phyloP scores from a whole-genome alignment of 2,329 filamentous ascomycete genomes.

The Trichophyton mentagrophytes region DNA sequence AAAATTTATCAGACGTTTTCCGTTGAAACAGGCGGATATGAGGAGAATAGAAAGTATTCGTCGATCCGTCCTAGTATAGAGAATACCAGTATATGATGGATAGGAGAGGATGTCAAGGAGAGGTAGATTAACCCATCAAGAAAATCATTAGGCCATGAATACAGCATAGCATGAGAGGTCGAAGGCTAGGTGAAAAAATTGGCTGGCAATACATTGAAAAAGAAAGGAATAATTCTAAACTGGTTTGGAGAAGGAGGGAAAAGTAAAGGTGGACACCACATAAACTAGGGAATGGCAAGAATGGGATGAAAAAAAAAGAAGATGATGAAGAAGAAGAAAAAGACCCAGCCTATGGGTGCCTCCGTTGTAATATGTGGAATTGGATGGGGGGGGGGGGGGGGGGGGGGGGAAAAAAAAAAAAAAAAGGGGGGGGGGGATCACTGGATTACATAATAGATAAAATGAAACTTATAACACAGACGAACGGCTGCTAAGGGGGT shows the following conservation, averaged over 20 bases:
- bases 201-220: conserved; percentile 14
- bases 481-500: no score
- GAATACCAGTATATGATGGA: not conserved
- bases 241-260: conserved; percentile 12
- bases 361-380: not conserved
- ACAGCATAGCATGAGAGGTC: not conserved
- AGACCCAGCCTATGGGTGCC: not conserved
- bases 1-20: no score
- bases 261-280: conserved; percentile 9
- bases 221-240: not conserved
- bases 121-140: conserved; percentile 6
- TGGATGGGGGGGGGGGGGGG: not conserved
- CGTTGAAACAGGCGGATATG: no score
- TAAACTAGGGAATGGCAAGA: not conserved
- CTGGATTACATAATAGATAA: no score
- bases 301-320: not conserved
- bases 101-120: not conserved
- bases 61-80: no score
- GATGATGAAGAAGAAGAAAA: not conserved
- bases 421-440: no score
- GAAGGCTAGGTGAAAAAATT: conserved; percentile 18
- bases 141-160: conserved; percentile 14
- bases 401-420: no score
- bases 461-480: no score
- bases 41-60: no score